Conservation (phyloP, 2,329 filamentous ascomycete genomes). For the Clarireedia paspali region DNA sequence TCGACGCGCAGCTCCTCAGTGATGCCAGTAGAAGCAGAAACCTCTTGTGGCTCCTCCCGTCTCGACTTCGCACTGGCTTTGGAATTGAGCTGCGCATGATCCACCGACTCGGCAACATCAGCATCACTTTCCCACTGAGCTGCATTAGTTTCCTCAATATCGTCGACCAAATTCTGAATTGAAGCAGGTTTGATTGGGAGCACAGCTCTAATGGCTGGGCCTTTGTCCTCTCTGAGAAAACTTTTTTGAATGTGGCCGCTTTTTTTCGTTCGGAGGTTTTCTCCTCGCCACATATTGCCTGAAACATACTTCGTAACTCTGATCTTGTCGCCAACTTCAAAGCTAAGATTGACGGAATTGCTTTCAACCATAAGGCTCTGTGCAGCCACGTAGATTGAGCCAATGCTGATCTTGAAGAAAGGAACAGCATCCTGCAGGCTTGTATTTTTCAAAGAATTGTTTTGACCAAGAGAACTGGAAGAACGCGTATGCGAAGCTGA, state of each 20-base stretch:
- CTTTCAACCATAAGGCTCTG: slow-evolving; percentile 7
- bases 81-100: not conserved
- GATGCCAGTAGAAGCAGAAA: not conserved
- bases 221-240: slow-evolving; percentile 12
- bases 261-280: slow-evolving; percentile 12
- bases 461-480: not conserved
- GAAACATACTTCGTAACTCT: slow-evolving; percentile 17
- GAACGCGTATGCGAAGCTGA: not conserved
- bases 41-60: not conserved
- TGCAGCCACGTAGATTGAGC: slow-evolving; percentile 6
- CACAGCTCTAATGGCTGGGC: not conserved
- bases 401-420: slow-evolving; percentile 5
- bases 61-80: no score
- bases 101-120: not conserved
- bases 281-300: slow-evolving; percentile 15
- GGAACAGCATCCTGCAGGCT: not conserved
- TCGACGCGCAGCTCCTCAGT: not conserved
- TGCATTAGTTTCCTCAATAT: slow-evolving; percentile 17
- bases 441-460: not conserved
- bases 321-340: slow-evolving; percentile 17
- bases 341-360: slow-evolving; percentile 4
- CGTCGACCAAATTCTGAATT: slow-evolving; percentile 7
- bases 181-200: not conserved
- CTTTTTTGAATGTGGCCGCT: slow-evolving; percentile 7
- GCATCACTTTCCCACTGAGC: slow-evolving; percentile 17